phyloP scores from a whole-genome alignment of 345 rosid species.

The Sisymbrium altissimum region DNA sequence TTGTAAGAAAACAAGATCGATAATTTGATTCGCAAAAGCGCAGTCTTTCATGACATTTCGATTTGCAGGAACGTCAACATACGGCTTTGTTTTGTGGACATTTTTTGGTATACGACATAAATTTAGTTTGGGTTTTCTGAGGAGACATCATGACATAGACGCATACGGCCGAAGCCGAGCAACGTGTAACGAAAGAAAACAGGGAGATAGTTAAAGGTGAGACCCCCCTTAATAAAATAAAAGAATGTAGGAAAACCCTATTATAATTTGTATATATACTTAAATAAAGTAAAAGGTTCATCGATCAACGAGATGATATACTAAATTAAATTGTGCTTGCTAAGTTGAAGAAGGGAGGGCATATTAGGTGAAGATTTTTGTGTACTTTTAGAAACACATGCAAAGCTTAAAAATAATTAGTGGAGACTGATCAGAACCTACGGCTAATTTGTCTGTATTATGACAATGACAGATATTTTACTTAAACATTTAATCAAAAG shows the following conservation, averaged over 20 bases:
- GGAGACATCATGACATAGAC: constrained; percentile 23
- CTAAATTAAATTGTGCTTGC: constrained; percentile 15
- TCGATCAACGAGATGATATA: constrained; percentile 6
- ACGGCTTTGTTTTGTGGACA: constrained; percentile 2
- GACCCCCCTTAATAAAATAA: constrained; percentile 1
- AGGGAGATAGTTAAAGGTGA: constrained; percentile 20
- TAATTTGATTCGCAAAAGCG: neutral
- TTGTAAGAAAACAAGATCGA: neutral
- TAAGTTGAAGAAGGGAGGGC: constrained; percentile 22
- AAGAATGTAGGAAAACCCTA: neutral
- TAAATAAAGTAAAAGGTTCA: neutral
- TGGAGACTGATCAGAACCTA: constrained; percentile 35
- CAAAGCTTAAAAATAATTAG: constrained; percentile 22
- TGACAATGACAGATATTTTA: constrained; percentile 24
- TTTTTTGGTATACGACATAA: neutral
- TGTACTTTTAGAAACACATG: constrained; percentile 37
- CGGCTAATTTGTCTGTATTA: constrained; percentile 30
- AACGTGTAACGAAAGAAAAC: constrained; percentile 24
- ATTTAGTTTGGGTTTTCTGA: constrained; percentile 9
- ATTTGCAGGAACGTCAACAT: constrained; percentile 13
- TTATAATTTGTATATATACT: neutral
- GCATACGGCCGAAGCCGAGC: constrained; percentile 19
- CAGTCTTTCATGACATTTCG: neutral
- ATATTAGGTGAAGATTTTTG: constrained; percentile 36
- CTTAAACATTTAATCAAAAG: neutral